phyloP scores from a whole-genome alignment of 768 basidiomycete species.

The Pleurotus giganteus region DNA sequence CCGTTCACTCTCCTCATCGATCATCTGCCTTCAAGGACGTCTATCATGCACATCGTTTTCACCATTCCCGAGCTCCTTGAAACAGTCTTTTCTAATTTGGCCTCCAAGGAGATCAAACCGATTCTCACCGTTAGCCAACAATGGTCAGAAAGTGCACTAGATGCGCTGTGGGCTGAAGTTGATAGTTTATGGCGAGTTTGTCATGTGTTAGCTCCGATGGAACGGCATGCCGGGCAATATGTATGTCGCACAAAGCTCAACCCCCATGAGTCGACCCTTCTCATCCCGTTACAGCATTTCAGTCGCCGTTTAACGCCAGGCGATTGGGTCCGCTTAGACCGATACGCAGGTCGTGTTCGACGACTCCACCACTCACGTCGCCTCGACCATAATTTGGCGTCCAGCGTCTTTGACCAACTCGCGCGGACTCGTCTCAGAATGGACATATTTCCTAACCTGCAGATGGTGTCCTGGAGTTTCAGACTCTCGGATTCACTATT shows the following conservation, averaged over 20 bases:
- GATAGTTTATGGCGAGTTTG: constrained; percentile 44
- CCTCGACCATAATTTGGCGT: constrained; percentile 27
- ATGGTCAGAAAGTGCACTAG: constrained; percentile 42
- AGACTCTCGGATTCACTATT: constrained; percentile 33
- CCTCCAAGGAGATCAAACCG: background rate
- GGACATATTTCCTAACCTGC: background rate
- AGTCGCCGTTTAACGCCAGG: constrained; percentile 34
- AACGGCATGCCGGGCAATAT: constrained; percentile 34
- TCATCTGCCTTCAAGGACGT: no score
- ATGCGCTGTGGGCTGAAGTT: constrained; percentile 57
- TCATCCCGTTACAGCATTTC: constrained; percentile 33
- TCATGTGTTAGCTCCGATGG: no score
- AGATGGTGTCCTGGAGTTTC: constrained; percentile 4
- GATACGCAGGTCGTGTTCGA: constrained; percentile 51
- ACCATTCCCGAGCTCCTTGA: background rate
- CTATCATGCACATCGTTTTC: no score
- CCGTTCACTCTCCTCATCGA: no score
- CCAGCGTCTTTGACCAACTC: constrained; percentile 28
- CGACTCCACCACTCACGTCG: constrained; percentile 24
- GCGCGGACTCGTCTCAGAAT: background rate
- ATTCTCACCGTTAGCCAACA: constrained; percentile 34
- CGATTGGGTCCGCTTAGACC: constrained; percentile 58
- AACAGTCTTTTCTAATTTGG: background rate
- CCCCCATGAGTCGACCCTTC: background rate
- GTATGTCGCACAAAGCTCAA: constrained; percentile 25